phyloP scores from a whole-genome alignment of 139 green algal species.

The Chlorella sp. region DNA sequence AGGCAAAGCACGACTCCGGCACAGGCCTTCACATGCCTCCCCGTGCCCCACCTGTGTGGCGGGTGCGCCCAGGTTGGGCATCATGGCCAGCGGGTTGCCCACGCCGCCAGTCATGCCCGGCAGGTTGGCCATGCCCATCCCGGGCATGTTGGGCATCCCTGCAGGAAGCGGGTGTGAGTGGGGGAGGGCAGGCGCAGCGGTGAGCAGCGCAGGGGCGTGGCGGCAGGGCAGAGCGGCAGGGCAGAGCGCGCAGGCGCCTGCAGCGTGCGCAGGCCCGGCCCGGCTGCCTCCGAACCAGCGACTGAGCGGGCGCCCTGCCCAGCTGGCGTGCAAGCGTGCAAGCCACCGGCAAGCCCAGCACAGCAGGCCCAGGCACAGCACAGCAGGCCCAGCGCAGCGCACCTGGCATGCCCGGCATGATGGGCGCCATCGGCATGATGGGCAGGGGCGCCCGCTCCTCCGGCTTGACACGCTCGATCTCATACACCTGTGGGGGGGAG shows the following conservation, averaged over 20 bases:
- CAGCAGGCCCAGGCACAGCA: not conserved
- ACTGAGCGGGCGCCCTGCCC: no score
- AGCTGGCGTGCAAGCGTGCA: no score
- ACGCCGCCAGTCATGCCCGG: not conserved
- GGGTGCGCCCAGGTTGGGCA: slow-evolving; percentile 7
- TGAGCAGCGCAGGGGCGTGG: no score
- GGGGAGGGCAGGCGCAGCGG: no score
- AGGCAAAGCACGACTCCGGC: no score
- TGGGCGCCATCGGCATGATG: slow-evolving; percentile 6
- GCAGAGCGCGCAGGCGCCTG: not conserved
- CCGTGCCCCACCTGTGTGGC: not conserved
- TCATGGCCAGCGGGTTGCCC: slow-evolving; percentile 1
- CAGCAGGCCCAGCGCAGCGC: no score
- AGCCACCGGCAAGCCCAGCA: not conserved
- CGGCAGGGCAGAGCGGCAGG: not conserved
- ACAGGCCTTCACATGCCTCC: no score
- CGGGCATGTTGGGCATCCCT: not conserved
- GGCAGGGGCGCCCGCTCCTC: slow-evolving; percentile 13
- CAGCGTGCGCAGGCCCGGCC: not conserved
- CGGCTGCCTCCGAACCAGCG: no score
- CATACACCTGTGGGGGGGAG: slow-evolving; percentile 17
- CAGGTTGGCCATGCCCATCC: slow-evolving; percentile 6
- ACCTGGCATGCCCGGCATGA: slow-evolving; percentile 20
- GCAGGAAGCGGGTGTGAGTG: no score
- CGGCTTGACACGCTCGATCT: slow-evolving; percentile 20